Percentiles rank a stretch among this genome's conserved stretches.
Conservation (phyloP, 192 early-diverging fungal genomes). For the Paraglomus brasilianum region DNA sequence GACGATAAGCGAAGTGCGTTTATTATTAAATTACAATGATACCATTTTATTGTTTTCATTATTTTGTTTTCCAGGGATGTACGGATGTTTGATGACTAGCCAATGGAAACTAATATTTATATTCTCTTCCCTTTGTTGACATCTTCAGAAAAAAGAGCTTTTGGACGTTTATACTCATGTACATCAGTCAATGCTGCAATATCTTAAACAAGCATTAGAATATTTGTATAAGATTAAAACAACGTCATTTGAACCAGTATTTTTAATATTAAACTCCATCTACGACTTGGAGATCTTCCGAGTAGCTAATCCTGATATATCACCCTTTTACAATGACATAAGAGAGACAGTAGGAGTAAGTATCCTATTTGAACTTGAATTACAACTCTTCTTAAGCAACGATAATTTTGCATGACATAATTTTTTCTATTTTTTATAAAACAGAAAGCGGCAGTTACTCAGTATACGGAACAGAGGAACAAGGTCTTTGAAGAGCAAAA, state of each 20-base stretch:
- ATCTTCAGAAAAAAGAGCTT: slow-evolving; percentile 29
- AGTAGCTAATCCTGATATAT: slow-evolving; percentile 1
- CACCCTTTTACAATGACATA: slow-evolving; percentile 16
- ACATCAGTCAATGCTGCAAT: slow-evolving; percentile 14
- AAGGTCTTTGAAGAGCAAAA: slow-evolving; percentile 1
- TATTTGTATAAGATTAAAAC: slow-evolving; percentile 15
- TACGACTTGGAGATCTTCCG: slow-evolving; percentile 26
- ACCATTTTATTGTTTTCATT: background rate
- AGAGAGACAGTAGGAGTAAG: slow-evolving; percentile 16
- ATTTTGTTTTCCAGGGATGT: background rate
- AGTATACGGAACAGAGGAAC: background rate
- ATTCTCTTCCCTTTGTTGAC: too few relatives aligned
- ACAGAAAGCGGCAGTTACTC: slow-evolving; percentile 17
- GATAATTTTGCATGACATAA: too few relatives aligned
- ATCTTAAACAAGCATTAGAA: slow-evolving; percentile 1
- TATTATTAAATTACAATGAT: background rate
- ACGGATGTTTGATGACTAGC: background rate
- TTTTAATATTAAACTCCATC: slow-evolving; percentile 10
- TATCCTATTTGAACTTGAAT: too few relatives aligned
- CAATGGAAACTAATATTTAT: too few relatives aligned
- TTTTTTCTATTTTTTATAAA: background rate
- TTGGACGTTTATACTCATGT: slow-evolving; percentile 16
- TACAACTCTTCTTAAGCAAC: too few relatives aligned
- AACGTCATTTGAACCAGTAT: slow-evolving; percentile 8
- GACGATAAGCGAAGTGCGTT: slow-evolving; percentile 57